Evolutionary conservation across 1,284 basidiomycete genomes (phyloP).

Genomic region (Bondarzewia mesenterica): DNA sequence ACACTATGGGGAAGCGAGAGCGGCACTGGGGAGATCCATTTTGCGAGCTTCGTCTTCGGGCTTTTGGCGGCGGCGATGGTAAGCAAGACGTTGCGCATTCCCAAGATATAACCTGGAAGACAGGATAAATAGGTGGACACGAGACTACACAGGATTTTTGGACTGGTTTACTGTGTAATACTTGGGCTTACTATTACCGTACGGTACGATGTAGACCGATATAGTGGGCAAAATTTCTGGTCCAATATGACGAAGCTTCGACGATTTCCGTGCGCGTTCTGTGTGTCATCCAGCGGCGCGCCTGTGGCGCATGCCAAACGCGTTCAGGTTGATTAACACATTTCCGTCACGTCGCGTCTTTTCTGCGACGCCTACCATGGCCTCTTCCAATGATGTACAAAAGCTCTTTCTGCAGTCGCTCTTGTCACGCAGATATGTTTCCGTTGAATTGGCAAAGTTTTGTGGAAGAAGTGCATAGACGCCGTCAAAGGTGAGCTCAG

Average conservation of each 20-base stretch:
- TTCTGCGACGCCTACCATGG: conserved; percentile 24
- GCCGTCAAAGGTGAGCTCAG: conserved; percentile 45
- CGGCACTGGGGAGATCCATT: conserved; percentile 76
- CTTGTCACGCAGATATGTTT: conserved; percentile 59
- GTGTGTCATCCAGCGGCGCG: too few species aligned
- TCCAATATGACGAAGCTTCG: too few species aligned
- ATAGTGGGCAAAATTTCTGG: background rate
- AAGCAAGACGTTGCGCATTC: conserved; percentile 85
- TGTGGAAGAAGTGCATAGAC: conserved; percentile 61
- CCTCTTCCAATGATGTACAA: conserved; percentile 50
- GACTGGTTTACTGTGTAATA: background rate
- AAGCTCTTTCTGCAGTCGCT: conserved; percentile 72
- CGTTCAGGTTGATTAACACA: conserved; percentile 12
- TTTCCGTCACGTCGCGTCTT: conserved; percentile 17
- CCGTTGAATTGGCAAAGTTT: conserved; percentile 50
- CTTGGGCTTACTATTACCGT: too few species aligned
- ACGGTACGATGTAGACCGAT: background rate
- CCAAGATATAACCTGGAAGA: conserved; percentile 46
- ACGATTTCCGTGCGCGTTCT: too few species aligned
- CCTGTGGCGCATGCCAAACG: background rate
- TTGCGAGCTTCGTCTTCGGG: conserved; percentile 65
- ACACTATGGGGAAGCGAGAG: conserved; percentile 66
- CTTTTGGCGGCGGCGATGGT: conserved; percentile 92
- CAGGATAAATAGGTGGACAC: background rate
- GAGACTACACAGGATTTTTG: too few species aligned